phyloP scores from a whole-genome alignment of 148 eudicot species.

The Diospyros kaki region DNA sequence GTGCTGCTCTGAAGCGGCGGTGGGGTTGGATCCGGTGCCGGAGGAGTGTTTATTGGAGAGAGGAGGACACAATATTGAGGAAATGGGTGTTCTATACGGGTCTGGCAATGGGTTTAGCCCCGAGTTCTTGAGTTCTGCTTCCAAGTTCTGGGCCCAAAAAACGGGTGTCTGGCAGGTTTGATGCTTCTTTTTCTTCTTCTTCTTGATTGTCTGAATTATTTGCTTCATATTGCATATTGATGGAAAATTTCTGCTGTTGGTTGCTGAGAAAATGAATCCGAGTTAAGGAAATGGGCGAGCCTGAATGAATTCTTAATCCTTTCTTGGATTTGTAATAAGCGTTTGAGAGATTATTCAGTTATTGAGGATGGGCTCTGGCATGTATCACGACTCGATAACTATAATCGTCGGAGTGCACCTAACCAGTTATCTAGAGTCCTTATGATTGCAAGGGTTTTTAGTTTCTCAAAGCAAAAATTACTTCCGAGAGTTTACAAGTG shows the following conservation, averaged over 20 bases:
- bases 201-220: background rate
- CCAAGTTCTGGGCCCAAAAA: slow-evolving; percentile 65
- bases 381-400: too few species aligned
- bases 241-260: background rate
- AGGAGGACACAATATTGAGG: slow-evolving; percentile 26
- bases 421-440: too few species aligned
- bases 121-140: slow-evolving; percentile 38
- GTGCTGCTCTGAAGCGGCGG: slow-evolving; percentile 26
- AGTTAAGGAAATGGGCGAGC: background rate
- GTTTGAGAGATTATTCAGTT: too few species aligned
- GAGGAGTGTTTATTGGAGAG: slow-evolving; percentile 26
- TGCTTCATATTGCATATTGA: background rate
- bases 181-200: background rate
- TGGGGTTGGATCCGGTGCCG: slow-evolving; percentile 20
- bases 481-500: too few species aligned
- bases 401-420: too few species aligned
- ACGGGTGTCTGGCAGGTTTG: slow-evolving; percentile 67
- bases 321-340: too few species aligned
- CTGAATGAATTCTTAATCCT: background rate
- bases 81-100: slow-evolving; percentile 28
- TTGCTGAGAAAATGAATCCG: background rate
- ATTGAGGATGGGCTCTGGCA: too few species aligned
- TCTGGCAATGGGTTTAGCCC: slow-evolving; percentile 35
- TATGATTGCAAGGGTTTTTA: too few species aligned
- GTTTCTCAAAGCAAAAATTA: too few species aligned